phyloP scores from a whole-genome alignment of 1,284 basidiomycete species.

The Dichomitus squalens region DNA sequence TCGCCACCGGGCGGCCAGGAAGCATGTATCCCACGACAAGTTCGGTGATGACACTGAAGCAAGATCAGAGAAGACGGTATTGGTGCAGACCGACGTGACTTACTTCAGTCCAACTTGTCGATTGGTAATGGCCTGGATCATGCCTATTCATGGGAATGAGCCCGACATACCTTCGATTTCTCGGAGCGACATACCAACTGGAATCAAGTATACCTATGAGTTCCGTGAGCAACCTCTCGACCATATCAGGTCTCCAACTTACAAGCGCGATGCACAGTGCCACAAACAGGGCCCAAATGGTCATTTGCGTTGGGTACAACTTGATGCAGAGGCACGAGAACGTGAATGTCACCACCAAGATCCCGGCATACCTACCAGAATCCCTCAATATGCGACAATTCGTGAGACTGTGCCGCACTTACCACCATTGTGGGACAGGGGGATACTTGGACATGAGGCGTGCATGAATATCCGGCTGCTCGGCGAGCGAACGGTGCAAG shows the following conservation, averaged over 20 bases:
- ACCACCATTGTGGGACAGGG: conserved; percentile 48
- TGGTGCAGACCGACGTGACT: neutral
- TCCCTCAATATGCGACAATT: neutral
- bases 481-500: conserved; percentile 58
- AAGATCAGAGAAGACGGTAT: neutral
- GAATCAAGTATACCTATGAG: conserved; percentile 45
- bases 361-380: conserved; percentile 23
- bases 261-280: conserved; percentile 39
- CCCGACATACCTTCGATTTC: neutral
- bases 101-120: conserved; percentile 50
- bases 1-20: conserved; percentile 48
- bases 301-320: conserved; percentile 66
- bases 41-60: conserved; percentile 45
- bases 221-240: neutral
- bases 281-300: conserved; percentile 59
- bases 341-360: conserved; percentile 46
- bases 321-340: conserved; percentile 70
- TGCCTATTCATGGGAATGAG: conserved; percentile 33
- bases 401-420: conserved; percentile 8
- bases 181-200: conserved; percentile 37
- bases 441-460: conserved; percentile 79
- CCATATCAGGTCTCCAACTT: neutral
- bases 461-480: conserved; percentile 86
- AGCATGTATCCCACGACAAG: conserved; percentile 51
- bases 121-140: conserved; percentile 58